Evolutionary conservation across 2,329 filamentous ascomycete species (phyloP), one percentile per base, ranked within the genome.

Genomic region (Chrysosporium queenslandicum): DNA sequence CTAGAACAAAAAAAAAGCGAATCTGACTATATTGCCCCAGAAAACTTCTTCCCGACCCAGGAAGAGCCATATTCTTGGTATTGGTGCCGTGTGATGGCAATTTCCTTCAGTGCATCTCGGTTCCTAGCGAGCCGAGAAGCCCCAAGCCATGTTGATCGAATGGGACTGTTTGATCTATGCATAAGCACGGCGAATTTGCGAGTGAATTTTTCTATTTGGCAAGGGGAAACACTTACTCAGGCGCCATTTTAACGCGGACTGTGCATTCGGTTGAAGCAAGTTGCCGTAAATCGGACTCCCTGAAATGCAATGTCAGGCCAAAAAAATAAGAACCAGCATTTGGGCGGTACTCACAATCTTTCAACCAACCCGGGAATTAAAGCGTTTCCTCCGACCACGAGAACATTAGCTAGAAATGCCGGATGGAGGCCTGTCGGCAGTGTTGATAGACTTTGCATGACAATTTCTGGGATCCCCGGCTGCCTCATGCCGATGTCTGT

Each of bases 361-460:
- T 87, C 80, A 58, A 89, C 78, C 58, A 98, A 91, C 0, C 90
- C 90, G 1, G 83, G 77, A 23, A 96, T 82, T 16, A 85, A 74
- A 0, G 85, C 78, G 63, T 87, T 95, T 2, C 92, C 92, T 1
- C 92, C 92, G 0, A 96, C 87, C 0, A 95, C 83, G 2, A 96
- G 71, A 3, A 97, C 79, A 59, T 97, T 98, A 34, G 87, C 85
- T 43, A 97, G 70, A 59, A 96, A 78, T 0, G 83, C 83, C 0
- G 89, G 86, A 79, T 88, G 90, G 6, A 97, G 71, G 0, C 86
- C 87, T n/a, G 86, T 76, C 0, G 92, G 92, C 8, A 97, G 68
- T 11, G 75, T 75, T 7, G 80, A 77, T 12, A 98, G 69, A 11
- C 83, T 86, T 65, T 96, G 83, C 69, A 92, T 75, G 9, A 96